Conservation (phyloP, 2,329 filamentous ascomycete species). For the Coniochaeta pulveracea region DNA sequence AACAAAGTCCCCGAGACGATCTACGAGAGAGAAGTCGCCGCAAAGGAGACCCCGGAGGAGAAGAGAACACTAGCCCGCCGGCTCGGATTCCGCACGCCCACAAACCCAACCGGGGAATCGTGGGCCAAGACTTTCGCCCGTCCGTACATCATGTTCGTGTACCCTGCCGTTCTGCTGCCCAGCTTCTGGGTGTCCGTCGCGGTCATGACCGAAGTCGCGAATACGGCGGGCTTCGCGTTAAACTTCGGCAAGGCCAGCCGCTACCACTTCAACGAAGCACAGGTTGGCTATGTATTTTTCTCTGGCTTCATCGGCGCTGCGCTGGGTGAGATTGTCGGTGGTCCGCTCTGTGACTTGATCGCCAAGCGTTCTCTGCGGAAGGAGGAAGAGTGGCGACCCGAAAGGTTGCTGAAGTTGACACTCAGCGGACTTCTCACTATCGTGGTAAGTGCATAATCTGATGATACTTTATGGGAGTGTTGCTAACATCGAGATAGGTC, state of each 20-base stretch:
- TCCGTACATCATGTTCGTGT: slow-evolving; percentile 9
- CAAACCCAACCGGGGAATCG: slow-evolving; percentile 7
- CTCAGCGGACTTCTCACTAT: slow-evolving; percentile 7
- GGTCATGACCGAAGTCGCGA: slow-evolving; percentile 11
- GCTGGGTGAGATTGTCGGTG: slow-evolving; percentile 7
- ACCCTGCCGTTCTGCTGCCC: slow-evolving; percentile 9
- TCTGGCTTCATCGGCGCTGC: slow-evolving; percentile 9
- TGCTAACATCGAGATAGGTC: too few relatives aligned
- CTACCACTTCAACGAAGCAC: slow-evolving; percentile 7
- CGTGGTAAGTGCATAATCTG: not conserved
- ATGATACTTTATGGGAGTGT: too few relatives aligned
- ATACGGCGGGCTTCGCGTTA: slow-evolving; percentile 11
- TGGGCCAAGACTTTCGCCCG: slow-evolving; percentile 9
- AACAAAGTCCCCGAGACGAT: slow-evolving; percentile 9
- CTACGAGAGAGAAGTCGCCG: slow-evolving; percentile 7
- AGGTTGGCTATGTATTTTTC: slow-evolving; percentile 10
- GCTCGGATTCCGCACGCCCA: slow-evolving; percentile 10
- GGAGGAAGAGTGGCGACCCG: slow-evolving; percentile 6
- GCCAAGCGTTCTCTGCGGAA: slow-evolving; percentile 7
- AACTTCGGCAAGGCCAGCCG: slow-evolving; percentile 8
- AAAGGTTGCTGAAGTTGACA: slow-evolving; percentile 7
- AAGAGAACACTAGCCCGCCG: slow-evolving; percentile 4
- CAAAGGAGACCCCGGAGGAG: not conserved
- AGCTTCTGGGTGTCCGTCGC: slow-evolving; percentile 9
- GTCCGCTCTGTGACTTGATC: slow-evolving; percentile 8